Base-by-base conservation (phyloP, 2,329 filamentous ascomycete species). In the Didymella arachidicola region DNA sequence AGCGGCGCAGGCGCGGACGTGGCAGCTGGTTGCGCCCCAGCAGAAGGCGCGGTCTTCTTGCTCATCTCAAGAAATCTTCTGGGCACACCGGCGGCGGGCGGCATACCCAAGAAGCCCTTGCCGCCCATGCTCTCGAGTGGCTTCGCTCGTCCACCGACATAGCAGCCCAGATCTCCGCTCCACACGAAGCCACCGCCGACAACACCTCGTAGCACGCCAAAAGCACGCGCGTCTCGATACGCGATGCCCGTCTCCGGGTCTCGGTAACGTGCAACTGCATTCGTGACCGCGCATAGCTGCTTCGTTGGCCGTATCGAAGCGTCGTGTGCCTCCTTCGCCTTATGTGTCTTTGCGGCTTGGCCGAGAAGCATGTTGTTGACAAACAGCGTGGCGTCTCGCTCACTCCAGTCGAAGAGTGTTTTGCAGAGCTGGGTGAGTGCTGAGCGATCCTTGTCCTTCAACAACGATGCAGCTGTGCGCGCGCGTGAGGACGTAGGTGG, bases 231-330 rank as follows among this genome's bases (percentile, higher is more conserved):
- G 73, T 94, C 94, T 63, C 87, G 85, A 77, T 94, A 99, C 0
- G 89, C 87, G 16, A 98, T 83, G 0, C 91, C 91, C 0, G 94
- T 98, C 66, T 86, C 85, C 0, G 93, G 92, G 75, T 99, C 95
- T 25, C 88, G 86, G 77, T 96, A 98, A 53, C 87, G 87, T 12
- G 94, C 95, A 4, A 89, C 86, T 52, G 89, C 86, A 69, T 89
- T 90, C 1, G 92, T 97, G 72, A 98, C 93, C 47, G 88, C 89
- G 76, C 95, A 99, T 1, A 72, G 58, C 22, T 70, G 69, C 26
- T 74, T 69, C 19, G 75, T 75, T 2, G 69, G 63, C 2, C 75
- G 76, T 14, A 69, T 22, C 54, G 66, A 36, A 61, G 76, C 55
- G 63, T 69, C 60, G 29, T 59, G 66, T 4, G 62, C 58, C 0